Evolutionary conservation across 257 asterid genomes (phyloP).

Genomic region (Solanum dulcamara): DNA sequence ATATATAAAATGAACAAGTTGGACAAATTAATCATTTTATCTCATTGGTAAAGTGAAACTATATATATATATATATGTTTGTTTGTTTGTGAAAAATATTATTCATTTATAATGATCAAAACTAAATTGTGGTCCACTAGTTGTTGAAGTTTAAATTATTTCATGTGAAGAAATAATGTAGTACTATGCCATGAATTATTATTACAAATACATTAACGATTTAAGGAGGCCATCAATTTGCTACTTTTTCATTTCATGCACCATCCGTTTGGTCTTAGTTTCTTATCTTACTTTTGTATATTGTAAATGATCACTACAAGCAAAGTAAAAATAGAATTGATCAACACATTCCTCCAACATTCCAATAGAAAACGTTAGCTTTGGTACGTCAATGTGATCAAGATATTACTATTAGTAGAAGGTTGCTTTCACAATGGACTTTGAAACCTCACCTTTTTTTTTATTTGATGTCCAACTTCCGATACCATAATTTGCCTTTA

Average conservation of each 20-base stretch:
- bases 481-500: no score
- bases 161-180: neutral
- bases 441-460: neutral
- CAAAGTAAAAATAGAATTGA: neutral
- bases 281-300: neutral
- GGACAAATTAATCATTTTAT: neutral
- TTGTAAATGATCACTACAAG: neutral
- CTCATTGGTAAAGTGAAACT: neutral
- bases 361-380: neutral
- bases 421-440: no score
- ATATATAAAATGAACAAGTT: neutral
- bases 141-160: neutral
- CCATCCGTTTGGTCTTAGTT: neutral
- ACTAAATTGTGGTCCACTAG: neutral
- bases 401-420: no score
- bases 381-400: neutral
- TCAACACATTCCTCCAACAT: no score
- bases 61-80: neutral
- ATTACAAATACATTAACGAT: neutral
- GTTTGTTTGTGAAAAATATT: neutral
- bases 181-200: neutral
- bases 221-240: neutral
- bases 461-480: no score
- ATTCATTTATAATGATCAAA: neutral
- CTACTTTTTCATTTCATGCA: neutral